phyloP scores from a whole-genome alignment of 352 stramenopile species.

The Phytophthora meadii region DNA sequence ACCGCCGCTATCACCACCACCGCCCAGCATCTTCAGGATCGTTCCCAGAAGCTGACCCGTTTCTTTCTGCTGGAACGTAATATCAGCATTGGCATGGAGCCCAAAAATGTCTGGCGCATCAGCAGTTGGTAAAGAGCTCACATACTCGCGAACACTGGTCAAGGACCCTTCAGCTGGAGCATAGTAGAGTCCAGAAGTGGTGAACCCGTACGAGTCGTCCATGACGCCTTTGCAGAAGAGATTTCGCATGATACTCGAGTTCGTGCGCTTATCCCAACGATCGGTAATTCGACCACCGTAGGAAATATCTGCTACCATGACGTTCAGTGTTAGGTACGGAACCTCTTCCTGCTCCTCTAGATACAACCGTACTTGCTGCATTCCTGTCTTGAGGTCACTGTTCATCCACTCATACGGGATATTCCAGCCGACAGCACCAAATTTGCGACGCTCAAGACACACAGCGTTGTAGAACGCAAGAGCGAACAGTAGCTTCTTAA shows the following conservation, averaged over 20 bases:
- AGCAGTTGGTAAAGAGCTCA: slow-evolving; percentile 79
- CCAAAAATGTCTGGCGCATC: slow-evolving; percentile 93
- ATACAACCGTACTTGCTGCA: slow-evolving; percentile 93
- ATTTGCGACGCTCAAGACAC: slow-evolving; percentile 94
- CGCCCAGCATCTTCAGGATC: slow-evolving; percentile 78
- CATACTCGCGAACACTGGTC: slow-evolving; percentile 78
- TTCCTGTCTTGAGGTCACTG: slow-evolving; percentile 94
- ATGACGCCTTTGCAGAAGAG: slow-evolving; percentile 90
- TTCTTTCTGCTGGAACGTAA: slow-evolving; percentile 95
- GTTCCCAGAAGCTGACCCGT: slow-evolving; percentile 78
- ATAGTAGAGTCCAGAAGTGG: slow-evolving; percentile 77
- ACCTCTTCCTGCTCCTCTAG: slow-evolving; percentile 94
- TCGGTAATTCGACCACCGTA: slow-evolving; percentile 96
- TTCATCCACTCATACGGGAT: slow-evolving; percentile 98
- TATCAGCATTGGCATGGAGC: slow-evolving; percentile 94
- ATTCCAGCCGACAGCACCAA: slow-evolving; percentile 95
- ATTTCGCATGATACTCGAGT: slow-evolving; percentile 94
- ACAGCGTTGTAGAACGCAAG: slow-evolving; percentile 96
- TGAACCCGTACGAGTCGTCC: slow-evolving; percentile 90
- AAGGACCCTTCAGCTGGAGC: slow-evolving; percentile 74
- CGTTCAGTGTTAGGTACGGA: slow-evolving; percentile 94
- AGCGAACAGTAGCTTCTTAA: slow-evolving; percentile 93
- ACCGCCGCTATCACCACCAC: slow-evolving; percentile 54
- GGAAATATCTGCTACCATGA: slow-evolving; percentile 95
- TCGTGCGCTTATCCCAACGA: slow-evolving; percentile 94